Conservation (phyloP, 345 rosid genomes). For the Salix viminalis region DNA sequence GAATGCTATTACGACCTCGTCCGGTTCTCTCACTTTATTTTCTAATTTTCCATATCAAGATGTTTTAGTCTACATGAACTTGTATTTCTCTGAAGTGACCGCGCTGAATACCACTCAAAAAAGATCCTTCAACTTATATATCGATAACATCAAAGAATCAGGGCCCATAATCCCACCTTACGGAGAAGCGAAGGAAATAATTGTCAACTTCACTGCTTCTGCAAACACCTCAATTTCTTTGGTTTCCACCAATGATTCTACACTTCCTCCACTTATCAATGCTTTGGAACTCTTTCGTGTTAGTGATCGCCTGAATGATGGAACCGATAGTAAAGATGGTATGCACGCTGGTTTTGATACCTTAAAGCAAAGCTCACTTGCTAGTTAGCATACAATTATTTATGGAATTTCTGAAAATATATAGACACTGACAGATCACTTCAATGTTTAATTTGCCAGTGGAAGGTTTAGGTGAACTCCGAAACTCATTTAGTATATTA, state of each 20-base stretch:
- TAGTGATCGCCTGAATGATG: slow-evolving; percentile 21
- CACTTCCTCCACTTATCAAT: slow-evolving; percentile 46
- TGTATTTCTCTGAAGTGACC: slow-evolving; percentile 46
- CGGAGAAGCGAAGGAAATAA: slow-evolving; percentile 18
- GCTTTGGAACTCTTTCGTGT: slow-evolving; percentile 39
- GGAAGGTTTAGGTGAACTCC: slow-evolving; percentile 28
- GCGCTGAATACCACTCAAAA: slow-evolving; percentile 26
- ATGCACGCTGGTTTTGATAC: background rate
- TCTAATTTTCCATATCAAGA: slow-evolving; percentile 13
- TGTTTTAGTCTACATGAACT: slow-evolving; percentile 23
- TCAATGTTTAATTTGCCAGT: slow-evolving; percentile 15
- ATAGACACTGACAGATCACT: background rate
- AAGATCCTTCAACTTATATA: slow-evolving; percentile 28
- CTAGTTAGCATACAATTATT: background rate
- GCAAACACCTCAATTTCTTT: slow-evolving; percentile 29
- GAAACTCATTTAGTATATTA: slow-evolving; percentile 10
- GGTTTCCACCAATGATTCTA: slow-evolving; percentile 32
- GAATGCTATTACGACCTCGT: slow-evolving; percentile 31
- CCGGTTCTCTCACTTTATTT: background rate
- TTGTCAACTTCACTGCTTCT: slow-evolving; percentile 18
- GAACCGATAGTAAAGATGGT: slow-evolving; percentile 37
- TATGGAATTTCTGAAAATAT: background rate
- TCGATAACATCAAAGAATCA: slow-evolving; percentile 1
- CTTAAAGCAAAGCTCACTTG: background rate
- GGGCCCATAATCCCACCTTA: slow-evolving; percentile 29